These are phyloP conservation scores for Aphanocladium album DNA, from an alignment of 2,329 filamentous ascomycete species.

Conservation along the genomic window DNA sequence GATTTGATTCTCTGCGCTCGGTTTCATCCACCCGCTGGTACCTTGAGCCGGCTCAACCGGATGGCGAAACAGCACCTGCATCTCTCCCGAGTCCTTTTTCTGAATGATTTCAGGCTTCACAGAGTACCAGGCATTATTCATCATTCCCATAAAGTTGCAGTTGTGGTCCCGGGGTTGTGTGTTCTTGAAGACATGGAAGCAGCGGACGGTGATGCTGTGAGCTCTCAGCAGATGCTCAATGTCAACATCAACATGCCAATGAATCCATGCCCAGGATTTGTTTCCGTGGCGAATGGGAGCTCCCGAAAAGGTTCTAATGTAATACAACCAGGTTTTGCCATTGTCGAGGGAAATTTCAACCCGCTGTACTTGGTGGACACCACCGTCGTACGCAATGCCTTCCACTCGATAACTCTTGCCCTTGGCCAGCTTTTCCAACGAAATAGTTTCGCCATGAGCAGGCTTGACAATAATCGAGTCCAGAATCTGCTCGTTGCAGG, in stretches of 20 bases:
- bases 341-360: slow-evolving; percentile 33
- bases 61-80: slow-evolving; percentile 39
- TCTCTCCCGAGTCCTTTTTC: slow-evolving; percentile 24
- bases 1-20: slow-evolving; percentile 39
- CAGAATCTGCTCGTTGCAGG: slow-evolving; percentile 42
- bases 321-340: slow-evolving; percentile 38
- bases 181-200: slow-evolving; percentile 46
- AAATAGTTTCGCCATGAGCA: slow-evolving; percentile 38
- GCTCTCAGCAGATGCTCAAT: slow-evolving; percentile 37
- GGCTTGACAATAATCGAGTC: slow-evolving; percentile 43
- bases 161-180: slow-evolving; percentile 40
- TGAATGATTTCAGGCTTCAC: slow-evolving; percentile 36
- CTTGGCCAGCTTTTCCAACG: slow-evolving; percentile 29
- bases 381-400: slow-evolving; percentile 48
- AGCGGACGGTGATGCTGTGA: slow-evolving; percentile 39
- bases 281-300: slow-evolving; percentile 44
- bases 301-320: slow-evolving; percentile 36
- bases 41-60: slow-evolving; percentile 39
- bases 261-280: slow-evolving; percentile 51
- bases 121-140: slow-evolving; percentile 49
- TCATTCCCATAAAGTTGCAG: slow-evolving; percentile 50
- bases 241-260: slow-evolving; percentile 47
- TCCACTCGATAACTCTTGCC: slow-evolving; percentile 38
- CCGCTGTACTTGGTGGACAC: slow-evolving; percentile 44
- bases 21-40: slow-evolving; percentile 47